Evolutionary conservation across 805 yeast species (phyloP).

Genomic region (Komagataella phaffii): DNA sequence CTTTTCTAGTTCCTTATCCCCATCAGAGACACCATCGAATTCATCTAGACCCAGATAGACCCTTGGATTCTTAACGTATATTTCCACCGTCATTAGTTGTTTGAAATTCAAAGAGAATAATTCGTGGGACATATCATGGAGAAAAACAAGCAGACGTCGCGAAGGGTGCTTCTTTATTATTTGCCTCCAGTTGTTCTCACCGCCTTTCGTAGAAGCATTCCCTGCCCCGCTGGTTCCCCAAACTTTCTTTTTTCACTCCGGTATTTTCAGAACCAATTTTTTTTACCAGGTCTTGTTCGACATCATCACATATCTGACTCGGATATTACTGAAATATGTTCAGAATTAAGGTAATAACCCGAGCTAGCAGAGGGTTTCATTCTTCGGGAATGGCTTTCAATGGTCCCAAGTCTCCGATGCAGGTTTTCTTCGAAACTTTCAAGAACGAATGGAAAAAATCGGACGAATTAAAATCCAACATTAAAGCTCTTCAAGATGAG

Average conservation of each 20-base stretch:
- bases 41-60: not conserved
- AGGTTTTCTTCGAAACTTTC: slow-evolving; percentile 89
- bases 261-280: not conserved
- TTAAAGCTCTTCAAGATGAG: slow-evolving; percentile 91
- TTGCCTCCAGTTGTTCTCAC: too few species aligned
- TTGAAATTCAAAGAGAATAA: not conserved
- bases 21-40: not conserved
- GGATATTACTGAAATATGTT: not conserved
- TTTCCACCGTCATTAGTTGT: not conserved
- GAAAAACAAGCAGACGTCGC: too few species aligned
- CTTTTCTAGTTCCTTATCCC: not conserved
- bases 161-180: too few species aligned
- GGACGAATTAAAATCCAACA: slow-evolving; percentile 78
- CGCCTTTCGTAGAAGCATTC: too few species aligned
- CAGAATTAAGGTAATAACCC: not conserved
- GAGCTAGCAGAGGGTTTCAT: not conserved
- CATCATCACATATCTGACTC: not conserved
- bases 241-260: not conserved
- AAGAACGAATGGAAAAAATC: slow-evolving; percentile 84
- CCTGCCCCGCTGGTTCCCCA: not conserved
- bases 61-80: not conserved
- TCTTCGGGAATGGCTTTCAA: not conserved
- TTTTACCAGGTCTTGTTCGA: not conserved
- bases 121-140: not conserved
- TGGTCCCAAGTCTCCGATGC: slow-evolving; percentile 61